A percentile compares a stretch with the other conserved stretches of the same genome.
Evolutionary conservation across 2,329 filamentous ascomycete genomes (phyloP).

Genomic region (Penicillium sp.): DNA sequence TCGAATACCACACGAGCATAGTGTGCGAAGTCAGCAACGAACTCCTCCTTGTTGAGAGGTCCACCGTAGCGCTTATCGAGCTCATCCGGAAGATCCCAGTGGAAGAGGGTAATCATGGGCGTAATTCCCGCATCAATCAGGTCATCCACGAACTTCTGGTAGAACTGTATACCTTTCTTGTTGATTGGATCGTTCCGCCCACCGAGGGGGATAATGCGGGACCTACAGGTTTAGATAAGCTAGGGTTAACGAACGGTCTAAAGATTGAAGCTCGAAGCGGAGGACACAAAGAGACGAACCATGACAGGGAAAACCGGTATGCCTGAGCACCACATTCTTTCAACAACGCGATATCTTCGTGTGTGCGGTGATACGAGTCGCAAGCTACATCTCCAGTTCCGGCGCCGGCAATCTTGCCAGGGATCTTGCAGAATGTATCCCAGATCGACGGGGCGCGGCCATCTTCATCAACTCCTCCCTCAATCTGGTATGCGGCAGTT

Average conservation of each 20-base stretch:
- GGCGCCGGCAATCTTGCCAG: slow-evolving; percentile 78
- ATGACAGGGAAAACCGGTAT: slow-evolving; percentile 84
- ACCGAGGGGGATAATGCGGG: slow-evolving; percentile 80
- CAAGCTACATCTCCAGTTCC: slow-evolving; percentile 74
- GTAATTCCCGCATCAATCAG: slow-evolving; percentile 72
- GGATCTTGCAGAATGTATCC: slow-evolving; percentile 81
- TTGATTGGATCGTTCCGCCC: slow-evolving; percentile 80
- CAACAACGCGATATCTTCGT: slow-evolving; percentile 73
- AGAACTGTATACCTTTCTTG: slow-evolving; percentile 72
- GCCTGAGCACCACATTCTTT: slow-evolving; percentile 69
- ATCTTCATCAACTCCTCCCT: slow-evolving; percentile 71
- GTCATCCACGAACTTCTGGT: slow-evolving; percentile 74
- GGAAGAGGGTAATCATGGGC: slow-evolving; percentile 79
- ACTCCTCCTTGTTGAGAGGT: slow-evolving; percentile 75
- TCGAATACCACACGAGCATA: slow-evolving; percentile 76
- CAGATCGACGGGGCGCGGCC: slow-evolving; percentile 81
- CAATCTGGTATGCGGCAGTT: slow-evolving; percentile 82
- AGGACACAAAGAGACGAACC: slow-evolving; percentile 35
- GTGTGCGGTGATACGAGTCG: slow-evolving; percentile 79
- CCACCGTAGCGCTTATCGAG: slow-evolving; percentile 80
- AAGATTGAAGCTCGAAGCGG: not conserved
- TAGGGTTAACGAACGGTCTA: not conserved
- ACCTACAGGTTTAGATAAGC: slow-evolving; percentile 33
- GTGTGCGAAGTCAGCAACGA: slow-evolving; percentile 74
- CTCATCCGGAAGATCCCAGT: slow-evolving; percentile 82